Evolutionary conservation across 208 protist species (phyloP).

Genomic region (Trypanosoma lewisi): DNA sequence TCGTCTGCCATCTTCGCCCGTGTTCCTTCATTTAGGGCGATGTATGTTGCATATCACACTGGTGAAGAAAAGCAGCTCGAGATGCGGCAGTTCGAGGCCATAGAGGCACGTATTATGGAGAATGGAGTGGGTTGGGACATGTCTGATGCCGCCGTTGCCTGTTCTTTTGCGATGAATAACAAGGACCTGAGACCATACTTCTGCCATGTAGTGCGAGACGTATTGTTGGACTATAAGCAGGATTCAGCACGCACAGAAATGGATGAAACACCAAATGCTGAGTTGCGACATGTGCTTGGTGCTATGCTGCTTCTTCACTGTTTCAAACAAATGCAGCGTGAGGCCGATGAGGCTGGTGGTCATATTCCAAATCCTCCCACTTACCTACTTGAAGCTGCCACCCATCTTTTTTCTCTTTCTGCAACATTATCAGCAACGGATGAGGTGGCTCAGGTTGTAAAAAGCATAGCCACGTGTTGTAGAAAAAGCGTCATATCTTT

Average conservation of each 20-base stretch:
- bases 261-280: not conserved
- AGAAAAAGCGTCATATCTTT: slow-evolving; percentile 24
- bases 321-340: slow-evolving; percentile 5
- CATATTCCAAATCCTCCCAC: slow-evolving; percentile 14
- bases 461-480: slow-evolving; percentile 16
- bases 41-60: slow-evolving; percentile 54
- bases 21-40: slow-evolving; percentile 68
- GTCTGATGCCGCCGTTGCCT: slow-evolving; percentile 26
- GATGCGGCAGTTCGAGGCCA: slow-evolving; percentile 18
- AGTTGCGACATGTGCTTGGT: slow-evolving; percentile 20
- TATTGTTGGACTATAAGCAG: slow-evolving; percentile 4
- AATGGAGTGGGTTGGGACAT: slow-evolving; percentile 27
- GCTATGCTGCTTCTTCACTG: slow-evolving; percentile 17
- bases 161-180: slow-evolving; percentile 17
- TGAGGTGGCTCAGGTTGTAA: slow-evolving; percentile 1
- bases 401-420: slow-evolving; percentile 17
- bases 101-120: slow-evolving; percentile 28
- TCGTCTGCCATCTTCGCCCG: slow-evolving; percentile 43
- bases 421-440: not conserved
- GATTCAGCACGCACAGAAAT: not conserved
- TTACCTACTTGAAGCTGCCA: slow-evolving; percentile 20
- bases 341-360: slow-evolving; percentile 9
- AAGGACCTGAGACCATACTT: slow-evolving; percentile 16
- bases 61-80: slow-evolving; percentile 2
- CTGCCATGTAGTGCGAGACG: slow-evolving; percentile 22